Evolutionary conservation across 1,139 yeast species (phyloP).

Genomic region (Lizanozyma gosingica): DNA sequence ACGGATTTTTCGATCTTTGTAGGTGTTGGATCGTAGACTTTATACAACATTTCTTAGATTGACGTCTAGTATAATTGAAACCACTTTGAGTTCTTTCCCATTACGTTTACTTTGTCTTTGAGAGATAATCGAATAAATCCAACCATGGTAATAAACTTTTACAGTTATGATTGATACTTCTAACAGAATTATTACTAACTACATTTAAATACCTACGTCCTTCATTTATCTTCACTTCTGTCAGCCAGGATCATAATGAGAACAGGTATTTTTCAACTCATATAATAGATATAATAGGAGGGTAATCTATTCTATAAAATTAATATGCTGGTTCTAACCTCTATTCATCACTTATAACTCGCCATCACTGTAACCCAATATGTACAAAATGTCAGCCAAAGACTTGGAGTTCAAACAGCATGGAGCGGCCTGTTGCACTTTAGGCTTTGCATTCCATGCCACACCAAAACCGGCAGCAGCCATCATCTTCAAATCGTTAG

Average conservation of each 20-base stretch:
- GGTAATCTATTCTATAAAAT: background rate
- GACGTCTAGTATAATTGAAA: no score
- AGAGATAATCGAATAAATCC: no score
- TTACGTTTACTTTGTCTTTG: no score
- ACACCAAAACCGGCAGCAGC: constrained; percentile 84
- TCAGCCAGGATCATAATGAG: background rate
- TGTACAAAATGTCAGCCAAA: constrained; percentile 66
- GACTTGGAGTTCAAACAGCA: constrained; percentile 64
- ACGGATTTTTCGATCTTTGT: no score
- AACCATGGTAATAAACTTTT: no score
- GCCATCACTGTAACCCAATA: constrained; percentile 63
- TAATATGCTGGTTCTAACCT: no score
- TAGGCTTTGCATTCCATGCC: constrained; percentile 97
- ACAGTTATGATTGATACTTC: no score
- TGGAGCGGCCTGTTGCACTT: constrained; percentile 78
- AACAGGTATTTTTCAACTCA: background rate
- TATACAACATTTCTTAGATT: no score
- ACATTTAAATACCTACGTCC: background rate
- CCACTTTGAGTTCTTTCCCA: no score
- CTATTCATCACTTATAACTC: constrained; percentile 32
- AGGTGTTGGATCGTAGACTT: no score
- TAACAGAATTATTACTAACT: no score
- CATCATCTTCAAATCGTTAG: constrained; percentile 95
- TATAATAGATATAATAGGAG: background rate
- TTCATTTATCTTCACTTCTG: background rate